Evolutionary conservation across 257 asterid genomes (phyloP), one percentile per base, ranked within the genome.

Genomic region (Lycium barbarum): DNA sequence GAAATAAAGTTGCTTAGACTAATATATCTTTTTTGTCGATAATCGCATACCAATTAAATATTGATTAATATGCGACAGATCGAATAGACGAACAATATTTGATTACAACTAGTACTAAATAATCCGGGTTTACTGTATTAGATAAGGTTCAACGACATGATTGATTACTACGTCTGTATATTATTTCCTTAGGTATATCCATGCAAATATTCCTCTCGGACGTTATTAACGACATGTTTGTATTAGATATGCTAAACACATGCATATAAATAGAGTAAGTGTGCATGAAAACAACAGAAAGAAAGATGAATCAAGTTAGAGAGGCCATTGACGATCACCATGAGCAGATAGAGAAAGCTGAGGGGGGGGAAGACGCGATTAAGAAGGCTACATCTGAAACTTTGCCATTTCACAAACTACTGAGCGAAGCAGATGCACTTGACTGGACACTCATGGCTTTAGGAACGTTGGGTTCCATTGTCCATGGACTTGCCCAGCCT

Each of bases 401-500:
- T 45, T 85, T 94, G 62, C 88, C 96, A 2, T 94, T 90, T 82
- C 66, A 51, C 81, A 88, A 92, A 53, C 94, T 94, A 26, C 70
- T 94, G 84, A 92, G 96, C 82, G 90, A 91, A 71, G 98, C 98
- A 22, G 96, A 94, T 84, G 84, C 63, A 55, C 40, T 91, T 15
- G 98, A 94, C 76, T 94, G 98, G 98, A 73, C 87, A 15, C 86
- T 94, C 91, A 94, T 94, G 97, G 88, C 66, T 82, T 83, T 93
- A 7, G 97, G 97, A 2, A 91, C 93, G 33, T 61, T 93, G 81
- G 98, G 98, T 9, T 91, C 98, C 43, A 54, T 91, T 5, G 87
- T 94, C 82, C 98, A 94, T 38, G 98, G 98, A 62, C 93, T 94
- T 38, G 98, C 98, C 26, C 96, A 92, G 6, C 98, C 98, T 0